Evolutionary conservation across 768 basidiomycete species (phyloP).

Genomic region (Ramaria sp.): DNA sequence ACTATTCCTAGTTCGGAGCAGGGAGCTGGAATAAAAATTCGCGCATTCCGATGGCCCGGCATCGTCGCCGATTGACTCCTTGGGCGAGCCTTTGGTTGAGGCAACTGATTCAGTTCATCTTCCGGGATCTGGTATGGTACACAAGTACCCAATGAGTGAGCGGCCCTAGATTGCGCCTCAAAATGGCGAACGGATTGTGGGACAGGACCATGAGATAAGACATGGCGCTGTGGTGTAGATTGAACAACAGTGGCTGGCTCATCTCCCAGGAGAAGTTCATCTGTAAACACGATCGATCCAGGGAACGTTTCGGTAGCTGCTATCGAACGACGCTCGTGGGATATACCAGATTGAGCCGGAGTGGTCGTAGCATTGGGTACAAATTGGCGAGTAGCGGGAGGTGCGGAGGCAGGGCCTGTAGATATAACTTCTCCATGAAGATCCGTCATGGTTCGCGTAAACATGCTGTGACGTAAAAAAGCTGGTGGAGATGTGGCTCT

Average conservation of each 20-base stretch:
- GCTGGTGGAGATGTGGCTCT: background rate
- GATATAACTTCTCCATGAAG: background rate
- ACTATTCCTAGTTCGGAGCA: background rate
- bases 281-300: background rate
- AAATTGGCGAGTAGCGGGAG: background rate
- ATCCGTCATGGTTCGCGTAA: background rate
- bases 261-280: background rate
- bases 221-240: background rate
- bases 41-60: slow-evolving; percentile 2
- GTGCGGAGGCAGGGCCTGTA: background rate
- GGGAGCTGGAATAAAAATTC: background rate
- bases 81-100: background rate
- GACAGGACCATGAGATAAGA: background rate
- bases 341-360: no score
- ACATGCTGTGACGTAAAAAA: background rate
- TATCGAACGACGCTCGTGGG: background rate
- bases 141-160: background rate
- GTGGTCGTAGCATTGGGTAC: background rate
- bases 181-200: background rate
- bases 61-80: background rate
- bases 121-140: background rate
- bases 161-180: background rate
- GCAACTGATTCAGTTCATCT: background rate
- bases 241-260: background rate
- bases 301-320: no score